Conservation (phyloP, 1,284 basidiomycete species). For the Malassezia nana region DNA sequence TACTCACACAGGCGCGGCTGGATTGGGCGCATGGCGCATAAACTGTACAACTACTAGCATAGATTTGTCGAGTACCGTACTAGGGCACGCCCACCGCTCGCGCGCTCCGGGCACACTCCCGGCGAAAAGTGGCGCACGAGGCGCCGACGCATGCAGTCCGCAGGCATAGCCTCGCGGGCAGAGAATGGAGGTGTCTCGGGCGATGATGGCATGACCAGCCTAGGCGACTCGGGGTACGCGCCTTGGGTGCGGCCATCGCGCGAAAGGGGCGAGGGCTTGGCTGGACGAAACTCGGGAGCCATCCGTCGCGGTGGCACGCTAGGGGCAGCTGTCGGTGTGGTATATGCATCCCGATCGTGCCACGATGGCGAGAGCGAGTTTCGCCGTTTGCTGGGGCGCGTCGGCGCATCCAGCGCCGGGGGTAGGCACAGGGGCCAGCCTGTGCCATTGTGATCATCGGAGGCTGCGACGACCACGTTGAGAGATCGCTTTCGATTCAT, state of each 20-base stretch:
- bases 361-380: too few species aligned
- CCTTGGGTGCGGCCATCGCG: too few species aligned
- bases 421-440: too few species aligned
- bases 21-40: conserved; percentile 1
- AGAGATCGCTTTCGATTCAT: background rate
- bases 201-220: too few species aligned
- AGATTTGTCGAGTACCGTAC: too few species aligned
- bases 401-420: too few species aligned
- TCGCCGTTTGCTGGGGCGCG: too few species aligned
- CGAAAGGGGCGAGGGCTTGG: conserved; percentile 10
- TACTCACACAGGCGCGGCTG: conserved; percentile 1
- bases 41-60: conserved; percentile 14
- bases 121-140: conserved; percentile 2
- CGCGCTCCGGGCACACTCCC: background rate
- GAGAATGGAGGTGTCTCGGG: too few species aligned
- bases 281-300: background rate
- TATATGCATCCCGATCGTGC: too few species aligned
- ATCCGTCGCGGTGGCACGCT: background rate
- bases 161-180: background rate
- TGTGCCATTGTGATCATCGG: too few species aligned
- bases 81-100: background rate
- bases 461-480: background rate
- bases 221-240: too few species aligned
- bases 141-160: background rate
- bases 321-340: too few species aligned